A percentile compares a stretch with the other conserved stretches of the same genome.
Conservation (phyloP, 179 eudicot genomes). For the Heliamphora pulchella region DNA sequence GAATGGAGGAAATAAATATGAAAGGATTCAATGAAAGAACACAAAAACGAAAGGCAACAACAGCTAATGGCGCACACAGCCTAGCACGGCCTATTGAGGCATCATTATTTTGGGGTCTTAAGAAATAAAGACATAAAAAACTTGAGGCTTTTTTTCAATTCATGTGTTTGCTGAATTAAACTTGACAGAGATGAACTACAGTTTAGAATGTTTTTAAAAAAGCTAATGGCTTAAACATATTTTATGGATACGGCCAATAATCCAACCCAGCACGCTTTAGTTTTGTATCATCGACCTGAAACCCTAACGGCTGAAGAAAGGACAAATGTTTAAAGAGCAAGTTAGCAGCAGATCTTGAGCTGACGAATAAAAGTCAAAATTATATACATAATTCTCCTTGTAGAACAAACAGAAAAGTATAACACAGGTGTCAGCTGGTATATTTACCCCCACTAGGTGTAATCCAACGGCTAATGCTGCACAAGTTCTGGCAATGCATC, state of each 20-base stretch:
- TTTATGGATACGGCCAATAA: constrained; percentile 96
- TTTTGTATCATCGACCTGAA: constrained; percentile 66
- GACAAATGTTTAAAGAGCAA: constrained; percentile 1
- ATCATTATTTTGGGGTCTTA: not conserved
- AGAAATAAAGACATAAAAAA: not conserved
- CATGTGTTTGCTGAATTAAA: not conserved
- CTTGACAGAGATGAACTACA: not conserved
- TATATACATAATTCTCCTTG: not conserved
- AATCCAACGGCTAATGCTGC: constrained; percentile 92
- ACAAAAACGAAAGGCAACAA: too few relatives aligned
- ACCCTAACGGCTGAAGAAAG: constrained; percentile 70
- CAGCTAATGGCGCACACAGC: not conserved
- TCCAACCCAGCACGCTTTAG: constrained; percentile 95
- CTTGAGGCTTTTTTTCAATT: not conserved
- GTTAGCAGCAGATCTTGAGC: constrained; percentile 6
- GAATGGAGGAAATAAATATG: not conserved
- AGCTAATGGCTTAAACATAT: not conserved
- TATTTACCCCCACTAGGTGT: constrained; percentile 75
- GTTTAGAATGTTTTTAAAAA: not conserved
- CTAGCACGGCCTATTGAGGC: not conserved
- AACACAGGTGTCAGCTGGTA: not conserved
- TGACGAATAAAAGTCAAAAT: not conserved
- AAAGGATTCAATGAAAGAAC: not conserved
- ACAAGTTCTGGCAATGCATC: constrained; percentile 87
- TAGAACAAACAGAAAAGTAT: not conserved